Conservation (phyloP, 176 grass and related monocot species). For the Elaeis guineensis region DNA sequence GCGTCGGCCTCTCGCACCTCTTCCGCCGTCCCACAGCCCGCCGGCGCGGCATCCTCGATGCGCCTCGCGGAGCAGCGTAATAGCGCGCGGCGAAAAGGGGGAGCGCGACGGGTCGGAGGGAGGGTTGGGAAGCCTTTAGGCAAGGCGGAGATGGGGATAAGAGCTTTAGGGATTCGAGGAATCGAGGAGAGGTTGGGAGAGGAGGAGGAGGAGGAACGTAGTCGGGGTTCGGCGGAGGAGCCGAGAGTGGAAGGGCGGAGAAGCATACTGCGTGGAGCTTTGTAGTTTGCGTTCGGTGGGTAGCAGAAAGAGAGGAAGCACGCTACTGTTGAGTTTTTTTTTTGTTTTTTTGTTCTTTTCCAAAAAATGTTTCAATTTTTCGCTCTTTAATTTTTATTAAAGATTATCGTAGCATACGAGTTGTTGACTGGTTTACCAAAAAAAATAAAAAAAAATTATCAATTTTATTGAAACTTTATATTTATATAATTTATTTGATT, state of each 20-base stretch:
- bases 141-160: neutral
- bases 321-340: no score
- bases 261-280: no score
- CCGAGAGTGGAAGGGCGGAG: constrained; percentile 17
- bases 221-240: constrained; percentile 13
- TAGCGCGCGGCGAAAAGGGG: neutral
- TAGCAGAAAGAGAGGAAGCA: no score
- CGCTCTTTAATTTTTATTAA: no score
- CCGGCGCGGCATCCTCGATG: neutral
- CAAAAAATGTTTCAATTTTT: no score
- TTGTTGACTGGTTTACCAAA: no score
- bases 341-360: no score
- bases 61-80: neutral
- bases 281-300: no score
- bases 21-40: neutral
- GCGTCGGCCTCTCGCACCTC: neutral
- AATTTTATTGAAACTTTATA: no score
- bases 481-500: no score
- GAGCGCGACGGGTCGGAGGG: neutral
- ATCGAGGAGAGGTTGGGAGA: constrained; percentile 2
- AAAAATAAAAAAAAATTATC: no score
- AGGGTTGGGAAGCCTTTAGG: neutral
- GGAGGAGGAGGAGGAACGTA: constrained; percentile 1
- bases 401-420: no score
- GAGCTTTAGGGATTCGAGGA: neutral